Percentiles rank a stretch among this genome's conserved stretches.
These are phyloP conservation scores for Fusarium newnesense DNA, from an alignment of 2,329 filamentous ascomycete genomes.

Conservation along the genomic window DNA sequence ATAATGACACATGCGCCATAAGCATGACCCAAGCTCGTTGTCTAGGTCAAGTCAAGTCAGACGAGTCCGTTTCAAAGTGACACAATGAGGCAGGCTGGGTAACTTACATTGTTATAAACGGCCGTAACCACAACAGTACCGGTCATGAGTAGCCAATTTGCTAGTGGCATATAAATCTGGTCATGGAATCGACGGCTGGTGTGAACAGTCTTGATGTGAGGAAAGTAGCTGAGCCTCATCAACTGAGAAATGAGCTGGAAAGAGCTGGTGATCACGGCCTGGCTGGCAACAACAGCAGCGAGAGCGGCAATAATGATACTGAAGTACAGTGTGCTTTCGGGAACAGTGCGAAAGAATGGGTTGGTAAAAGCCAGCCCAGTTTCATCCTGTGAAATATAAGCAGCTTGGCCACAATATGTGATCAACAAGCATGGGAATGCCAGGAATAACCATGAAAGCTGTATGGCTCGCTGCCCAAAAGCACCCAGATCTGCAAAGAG, in stretches of 20 bases:
- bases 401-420: constrained; percentile 78
- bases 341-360: constrained; percentile 78
- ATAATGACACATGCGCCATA: constrained; percentile 85
- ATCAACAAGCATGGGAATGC: constrained; percentile 74
- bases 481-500: constrained; percentile 83
- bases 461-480: constrained; percentile 75
- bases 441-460: constrained; percentile 76
- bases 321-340: constrained; percentile 74
- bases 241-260: constrained; percentile 78
- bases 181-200: constrained; percentile 77
- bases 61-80: background rate
- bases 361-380: constrained; percentile 60
- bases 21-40: constrained; percentile 75
- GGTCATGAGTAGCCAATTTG: constrained; percentile 82
- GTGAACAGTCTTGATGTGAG: constrained; percentile 78
- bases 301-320: constrained; percentile 75
- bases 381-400: constrained; percentile 72
- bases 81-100: background rate
- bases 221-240: constrained; percentile 78
- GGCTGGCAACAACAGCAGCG: constrained; percentile 79
- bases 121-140: constrained; percentile 79
- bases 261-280: constrained; percentile 80
- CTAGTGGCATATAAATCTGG: constrained; percentile 79
- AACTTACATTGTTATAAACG: constrained; percentile 74
- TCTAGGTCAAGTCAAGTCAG: constrained; percentile 48